These are phyloP conservation scores for Suillus luteus DNA, from an alignment of 768 basidiomycete species.

Conservation along the genomic window DNA sequence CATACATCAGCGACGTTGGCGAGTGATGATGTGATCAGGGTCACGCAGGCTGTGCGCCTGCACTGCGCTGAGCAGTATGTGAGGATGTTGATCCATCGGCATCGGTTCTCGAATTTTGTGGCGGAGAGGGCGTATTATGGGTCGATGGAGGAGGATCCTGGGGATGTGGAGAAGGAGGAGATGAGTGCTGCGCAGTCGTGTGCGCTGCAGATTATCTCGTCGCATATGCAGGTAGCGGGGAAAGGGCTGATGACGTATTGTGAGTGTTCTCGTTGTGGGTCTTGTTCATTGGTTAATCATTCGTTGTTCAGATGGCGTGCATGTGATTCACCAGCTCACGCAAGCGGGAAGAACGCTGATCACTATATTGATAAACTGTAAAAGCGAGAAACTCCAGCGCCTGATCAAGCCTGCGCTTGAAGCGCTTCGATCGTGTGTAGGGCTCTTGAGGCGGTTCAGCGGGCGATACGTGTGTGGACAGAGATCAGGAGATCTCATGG, in stretches of 20 bases:
- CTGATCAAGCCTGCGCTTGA: conserved; percentile 83
- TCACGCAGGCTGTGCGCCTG: conserved; percentile 86
- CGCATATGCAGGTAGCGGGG: conserved; percentile 83
- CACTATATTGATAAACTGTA: conserved; percentile 85
- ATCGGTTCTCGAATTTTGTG: conserved; percentile 78
- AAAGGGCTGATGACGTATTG: conserved; percentile 95
- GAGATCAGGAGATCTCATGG: conserved; percentile 89
- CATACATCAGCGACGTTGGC: conserved; percentile 80
- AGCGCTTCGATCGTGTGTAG: conserved; percentile 84
- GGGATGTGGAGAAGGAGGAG: conserved; percentile 75
- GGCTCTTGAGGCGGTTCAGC: conserved; percentile 84
- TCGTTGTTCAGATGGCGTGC: conserved; percentile 72
- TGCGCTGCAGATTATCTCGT: conserved; percentile 79
- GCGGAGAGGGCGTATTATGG: conserved; percentile 61
- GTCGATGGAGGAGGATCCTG: conserved; percentile 51
- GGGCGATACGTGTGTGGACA: conserved; percentile 91
- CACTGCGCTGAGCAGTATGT: conserved; percentile 89
- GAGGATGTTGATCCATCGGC: conserved; percentile 85
- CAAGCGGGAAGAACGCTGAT: conserved; percentile 91
- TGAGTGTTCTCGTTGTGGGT: conserved; percentile 42
- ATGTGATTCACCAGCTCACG: conserved; percentile 93
- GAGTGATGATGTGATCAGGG: conserved; percentile 83
- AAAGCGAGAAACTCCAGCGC: conserved; percentile 72
- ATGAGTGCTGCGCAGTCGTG: conserved; percentile 75
- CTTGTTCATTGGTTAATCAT: conserved; percentile 19